These are phyloP conservation scores for Linnemannia schmuckeri DNA, from an alignment of 192 early-diverging fungal genomes.

Conservation along the genomic window DNA sequence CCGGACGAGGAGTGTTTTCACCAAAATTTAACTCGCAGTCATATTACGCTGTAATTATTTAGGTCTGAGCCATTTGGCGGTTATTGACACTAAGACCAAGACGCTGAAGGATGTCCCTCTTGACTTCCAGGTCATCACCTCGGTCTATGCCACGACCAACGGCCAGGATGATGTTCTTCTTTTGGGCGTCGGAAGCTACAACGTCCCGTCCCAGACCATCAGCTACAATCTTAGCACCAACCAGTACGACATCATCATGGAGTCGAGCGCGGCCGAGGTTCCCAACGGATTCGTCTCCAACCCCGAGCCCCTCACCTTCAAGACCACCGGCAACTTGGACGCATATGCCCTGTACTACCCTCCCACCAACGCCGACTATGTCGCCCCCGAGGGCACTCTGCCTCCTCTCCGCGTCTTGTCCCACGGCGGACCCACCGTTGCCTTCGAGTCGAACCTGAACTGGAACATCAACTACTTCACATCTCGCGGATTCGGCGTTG, in stretches of 20 bases:
- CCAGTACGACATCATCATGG: constrained; percentile 37
- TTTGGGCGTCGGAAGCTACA: constrained; percentile 42
- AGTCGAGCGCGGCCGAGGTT: constrained; percentile 41
- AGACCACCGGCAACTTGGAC: constrained; percentile 62
- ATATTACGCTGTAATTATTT: not conserved
- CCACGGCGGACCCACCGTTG: constrained; percentile 81
- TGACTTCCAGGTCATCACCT: constrained; percentile 38
- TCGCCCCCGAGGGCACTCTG: constrained; percentile 61
- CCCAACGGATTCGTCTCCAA: constrained; percentile 70
- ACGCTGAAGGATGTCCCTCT: constrained; percentile 43
- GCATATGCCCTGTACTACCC: constrained; percentile 74
- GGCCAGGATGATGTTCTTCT: constrained; percentile 42
- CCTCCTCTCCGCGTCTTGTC: constrained; percentile 79
- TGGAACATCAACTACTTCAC: constrained; percentile 80
- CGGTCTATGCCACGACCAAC: constrained; percentile 18
- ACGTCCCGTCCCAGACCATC: constrained; percentile 30
- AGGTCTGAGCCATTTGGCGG: constrained; percentile 24
- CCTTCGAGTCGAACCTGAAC: constrained; percentile 55
- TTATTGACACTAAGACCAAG: constrained; percentile 42
- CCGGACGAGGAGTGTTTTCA: too few relatives aligned
- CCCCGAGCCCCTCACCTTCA: constrained; percentile 71
- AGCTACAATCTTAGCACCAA: constrained; percentile 50
- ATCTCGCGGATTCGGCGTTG: constrained; percentile 79
- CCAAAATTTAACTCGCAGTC: not conserved
- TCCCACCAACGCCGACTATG: constrained; percentile 72